Conservation (phyloP, 768 basidiomycete genomes). For the Podaxis sp. region DNA sequence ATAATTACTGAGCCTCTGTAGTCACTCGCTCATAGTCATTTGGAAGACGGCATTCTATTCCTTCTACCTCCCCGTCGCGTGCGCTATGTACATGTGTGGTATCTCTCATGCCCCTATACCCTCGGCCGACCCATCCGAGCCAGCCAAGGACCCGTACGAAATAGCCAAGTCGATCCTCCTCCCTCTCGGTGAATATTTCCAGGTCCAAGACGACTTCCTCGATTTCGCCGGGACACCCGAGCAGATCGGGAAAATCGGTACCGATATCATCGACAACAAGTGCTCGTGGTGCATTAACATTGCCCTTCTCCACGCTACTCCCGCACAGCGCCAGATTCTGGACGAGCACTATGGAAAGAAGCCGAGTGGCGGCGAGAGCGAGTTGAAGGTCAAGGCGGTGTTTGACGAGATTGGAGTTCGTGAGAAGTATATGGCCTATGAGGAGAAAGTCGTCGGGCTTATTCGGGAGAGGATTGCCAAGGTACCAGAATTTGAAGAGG, state of each 20-base stretch:
- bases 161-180: conserved; percentile 78
- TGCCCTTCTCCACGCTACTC: conserved; percentile 57
- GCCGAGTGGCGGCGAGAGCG: conserved; percentile 49
- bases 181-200: conserved; percentile 97
- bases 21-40: conserved; percentile 88
- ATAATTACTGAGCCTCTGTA: conserved; percentile 23
- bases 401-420: conserved; percentile 70
- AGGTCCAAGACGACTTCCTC: conserved; percentile 96
- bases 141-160: conserved; percentile 42
- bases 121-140: conserved; percentile 18
- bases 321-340: conserved; percentile 54
- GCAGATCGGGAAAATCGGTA: conserved; percentile 94
- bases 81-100: conserved; percentile 74
- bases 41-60: conserved; percentile 99
- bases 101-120: conserved; percentile 26
- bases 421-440: conserved; percentile 69
- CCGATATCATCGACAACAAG: conserved; percentile 98
- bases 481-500: conserved; percentile 60
- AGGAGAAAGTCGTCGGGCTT: conserved; percentile 63
- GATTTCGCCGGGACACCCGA: conserved; percentile 90
- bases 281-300: conserved; percentile 96
- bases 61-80: conserved; percentile 97
- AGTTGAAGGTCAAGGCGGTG: conserved; percentile 43
- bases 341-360: conserved; percentile 50
- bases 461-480: conserved; percentile 66